Evolutionary conservation across 2,329 filamentous ascomycete genomes (phyloP).

Genomic region (Aspergillus tanneri): DNA sequence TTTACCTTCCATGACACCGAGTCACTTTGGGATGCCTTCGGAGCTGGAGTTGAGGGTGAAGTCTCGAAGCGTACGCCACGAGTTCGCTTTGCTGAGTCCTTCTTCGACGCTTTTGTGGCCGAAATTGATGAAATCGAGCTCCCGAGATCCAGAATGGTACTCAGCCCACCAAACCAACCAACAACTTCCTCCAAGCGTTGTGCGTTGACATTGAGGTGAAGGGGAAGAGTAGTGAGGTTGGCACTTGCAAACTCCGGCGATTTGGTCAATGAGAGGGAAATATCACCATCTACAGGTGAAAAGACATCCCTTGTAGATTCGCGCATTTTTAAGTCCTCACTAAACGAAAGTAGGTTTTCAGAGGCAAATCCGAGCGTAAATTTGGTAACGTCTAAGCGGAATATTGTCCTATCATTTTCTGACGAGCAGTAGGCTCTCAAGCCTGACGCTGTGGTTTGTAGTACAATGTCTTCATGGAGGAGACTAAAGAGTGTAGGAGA

Average conservation of each 20-base stretch:
- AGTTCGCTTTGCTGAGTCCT: slow-evolving; percentile 32
- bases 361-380: slow-evolving; percentile 51
- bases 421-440: slow-evolving; percentile 26
- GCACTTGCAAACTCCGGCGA: slow-evolving; percentile 41
- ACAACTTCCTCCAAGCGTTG: slow-evolving; percentile 82
- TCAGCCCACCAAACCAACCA: slow-evolving; percentile 84
- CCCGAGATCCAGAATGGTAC: slow-evolving; percentile 84
- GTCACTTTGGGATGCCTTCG: slow-evolving; percentile 14
- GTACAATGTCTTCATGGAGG: slow-evolving; percentile 33
- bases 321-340: slow-evolving; percentile 48
- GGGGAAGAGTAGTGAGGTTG: slow-evolving; percentile 71
- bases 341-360: slow-evolving; percentile 54
- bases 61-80: slow-evolving; percentile 60
- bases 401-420: slow-evolving; percentile 22
- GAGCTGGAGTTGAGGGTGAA: slow-evolving; percentile 29
- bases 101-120: slow-evolving; percentile 46
- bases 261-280: slow-evolving; percentile 39
- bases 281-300: slow-evolving; percentile 38
- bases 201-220: slow-evolving; percentile 74
- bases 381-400: slow-evolving; percentile 38
- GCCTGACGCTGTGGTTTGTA: slow-evolving; percentile 31
- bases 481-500: slow-evolving; percentile 21
- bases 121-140: slow-evolving; percentile 75
- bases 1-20: slow-evolving; percentile 63
- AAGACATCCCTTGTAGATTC: slow-evolving; percentile 45